A percentile compares a stretch with the other conserved stretches of the same genome.
phyloP scores from a whole-genome alignment of 1,139 yeast species.

The Chernovozyma sophiae-reginae region DNA sequence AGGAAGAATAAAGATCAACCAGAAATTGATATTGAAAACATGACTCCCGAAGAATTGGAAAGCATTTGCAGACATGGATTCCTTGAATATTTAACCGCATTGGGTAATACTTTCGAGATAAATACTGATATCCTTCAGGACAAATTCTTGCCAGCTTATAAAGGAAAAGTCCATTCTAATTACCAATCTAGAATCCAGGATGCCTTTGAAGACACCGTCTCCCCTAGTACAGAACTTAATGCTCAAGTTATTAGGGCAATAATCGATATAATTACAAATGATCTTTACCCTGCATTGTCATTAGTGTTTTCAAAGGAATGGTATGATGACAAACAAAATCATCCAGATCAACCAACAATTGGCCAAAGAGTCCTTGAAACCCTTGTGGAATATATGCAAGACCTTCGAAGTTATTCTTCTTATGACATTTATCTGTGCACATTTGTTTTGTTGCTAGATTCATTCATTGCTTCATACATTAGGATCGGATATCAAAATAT shows the following conservation, averaged over 20 bases:
- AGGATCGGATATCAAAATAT: conserved; percentile 44
- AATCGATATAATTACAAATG: conserved; percentile 67
- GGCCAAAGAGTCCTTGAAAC: conserved; percentile 66
- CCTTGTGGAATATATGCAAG: conserved; percentile 68
- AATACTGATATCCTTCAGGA: conserved; percentile 79
- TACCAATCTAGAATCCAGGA: conserved; percentile 55
- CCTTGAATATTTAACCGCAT: conserved; percentile 75
- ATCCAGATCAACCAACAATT: conserved; percentile 35
- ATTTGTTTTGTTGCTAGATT: conserved; percentile 40
- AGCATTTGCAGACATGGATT: conserved; percentile 72
- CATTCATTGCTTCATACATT: conserved; percentile 42
- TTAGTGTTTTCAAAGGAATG: conserved; percentile 37
- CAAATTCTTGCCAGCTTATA: conserved; percentile 63
- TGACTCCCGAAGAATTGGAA: conserved; percentile 43
- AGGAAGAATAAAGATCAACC: conserved; percentile 24
- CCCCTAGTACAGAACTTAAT: conserved; percentile 75
- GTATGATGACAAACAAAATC: conserved; percentile 39
- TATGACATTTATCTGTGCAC: conserved; percentile 45
- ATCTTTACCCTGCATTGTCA: conserved; percentile 46
- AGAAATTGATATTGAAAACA: conserved; percentile 33
- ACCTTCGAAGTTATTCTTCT: conserved; percentile 49
- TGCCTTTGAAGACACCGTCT: conserved; percentile 59
- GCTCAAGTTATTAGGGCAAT: conserved; percentile 64
- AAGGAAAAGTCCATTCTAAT: conserved; percentile 60
- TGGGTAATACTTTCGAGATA: conserved; percentile 81